Conservation (phyloP, 139 green algal genomes). For the Deuterostichococcus epilithicus region DNA sequence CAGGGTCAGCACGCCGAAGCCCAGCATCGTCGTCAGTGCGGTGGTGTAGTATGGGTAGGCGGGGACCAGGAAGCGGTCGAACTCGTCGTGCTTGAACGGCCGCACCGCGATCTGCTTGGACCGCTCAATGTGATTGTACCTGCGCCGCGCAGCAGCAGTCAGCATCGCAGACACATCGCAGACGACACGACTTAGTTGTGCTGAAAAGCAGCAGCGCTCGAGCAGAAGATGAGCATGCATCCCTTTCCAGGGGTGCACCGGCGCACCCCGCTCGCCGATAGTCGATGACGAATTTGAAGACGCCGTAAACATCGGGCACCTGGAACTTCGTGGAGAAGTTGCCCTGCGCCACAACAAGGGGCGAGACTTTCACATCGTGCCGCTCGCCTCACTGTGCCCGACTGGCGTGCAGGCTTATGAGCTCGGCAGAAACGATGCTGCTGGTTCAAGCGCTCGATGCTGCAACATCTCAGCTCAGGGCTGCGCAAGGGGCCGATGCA, state of each 20-base stretch:
- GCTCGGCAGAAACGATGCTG: too few relatives aligned
- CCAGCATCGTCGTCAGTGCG: conserved; percentile 60
- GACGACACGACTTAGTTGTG: too few relatives aligned
- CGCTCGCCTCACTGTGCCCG: background rate
- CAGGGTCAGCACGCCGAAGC: conserved; percentile 65
- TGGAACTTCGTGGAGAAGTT: conserved; percentile 48
- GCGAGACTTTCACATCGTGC: too few relatives aligned
- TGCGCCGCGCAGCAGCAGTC: too few relatives aligned
- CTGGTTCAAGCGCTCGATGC: background rate
- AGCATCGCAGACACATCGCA: too few relatives aligned
- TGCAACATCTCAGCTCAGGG: background rate
- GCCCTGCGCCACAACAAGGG: too few relatives aligned
- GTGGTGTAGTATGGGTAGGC: conserved; percentile 89
- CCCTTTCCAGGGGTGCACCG: too few relatives aligned
- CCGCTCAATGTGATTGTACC: conserved; percentile 9
- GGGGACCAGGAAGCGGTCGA: conserved; percentile 82
- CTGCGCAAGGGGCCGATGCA: background rate
- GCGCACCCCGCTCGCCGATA: conserved; percentile 77
- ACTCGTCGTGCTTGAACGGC: conserved; percentile 94
- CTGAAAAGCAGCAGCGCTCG: too few relatives aligned
- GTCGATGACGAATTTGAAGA: conserved; percentile 96
- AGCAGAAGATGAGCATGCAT: too few relatives aligned
- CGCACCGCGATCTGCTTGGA: conserved; percentile 72
- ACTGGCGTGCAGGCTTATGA: background rate
- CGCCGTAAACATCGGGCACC: conserved; percentile 91